Percentiles rank a stretch among this genome's conserved stretches.
Evolutionary conservation across 2,329 filamentous ascomycete species (phyloP).

Genomic region (Pseudogymnoascus pannorum): DNA sequence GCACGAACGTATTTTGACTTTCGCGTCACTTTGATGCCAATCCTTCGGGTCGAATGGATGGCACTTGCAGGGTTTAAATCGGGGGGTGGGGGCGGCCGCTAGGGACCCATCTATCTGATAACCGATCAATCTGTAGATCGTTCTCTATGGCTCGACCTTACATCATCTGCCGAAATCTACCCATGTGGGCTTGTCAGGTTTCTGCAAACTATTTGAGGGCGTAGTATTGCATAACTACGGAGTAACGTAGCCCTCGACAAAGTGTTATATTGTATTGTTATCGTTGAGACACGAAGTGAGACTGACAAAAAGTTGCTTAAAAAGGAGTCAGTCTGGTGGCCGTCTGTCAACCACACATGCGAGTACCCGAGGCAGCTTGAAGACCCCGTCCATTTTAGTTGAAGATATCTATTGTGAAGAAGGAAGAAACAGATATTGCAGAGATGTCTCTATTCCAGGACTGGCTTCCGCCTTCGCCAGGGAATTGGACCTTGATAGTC

Average conservation of each 20-base stretch:
- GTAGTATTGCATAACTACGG: not conserved
- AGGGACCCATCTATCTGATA: not conserved
- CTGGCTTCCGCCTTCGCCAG: conserved; percentile 47
- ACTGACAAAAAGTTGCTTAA: not conserved
- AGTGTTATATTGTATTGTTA: not conserved
- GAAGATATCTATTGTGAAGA: not conserved
- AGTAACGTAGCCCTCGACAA: not conserved
- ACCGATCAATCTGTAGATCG: not conserved
- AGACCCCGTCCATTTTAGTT: too few species aligned
- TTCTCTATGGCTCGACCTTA: not conserved
- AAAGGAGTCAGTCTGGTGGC: not conserved
- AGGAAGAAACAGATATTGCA: not conserved
- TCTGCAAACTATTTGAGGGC: not conserved
- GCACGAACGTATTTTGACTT: not conserved
- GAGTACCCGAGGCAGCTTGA: too few species aligned
- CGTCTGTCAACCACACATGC: not conserved
- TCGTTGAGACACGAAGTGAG: not conserved
- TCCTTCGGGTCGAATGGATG: not conserved
- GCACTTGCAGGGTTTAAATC: not conserved
- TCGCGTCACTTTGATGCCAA: not conserved
- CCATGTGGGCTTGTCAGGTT: not conserved
- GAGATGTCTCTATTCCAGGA: conserved; percentile 25
- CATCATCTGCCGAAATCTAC: not conserved
- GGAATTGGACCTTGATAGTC: conserved; percentile 49
- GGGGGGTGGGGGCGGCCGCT: not conserved